phyloP scores from a whole-genome alignment of 305 asterid genomes.

The Fraxinus sp. region DNA sequence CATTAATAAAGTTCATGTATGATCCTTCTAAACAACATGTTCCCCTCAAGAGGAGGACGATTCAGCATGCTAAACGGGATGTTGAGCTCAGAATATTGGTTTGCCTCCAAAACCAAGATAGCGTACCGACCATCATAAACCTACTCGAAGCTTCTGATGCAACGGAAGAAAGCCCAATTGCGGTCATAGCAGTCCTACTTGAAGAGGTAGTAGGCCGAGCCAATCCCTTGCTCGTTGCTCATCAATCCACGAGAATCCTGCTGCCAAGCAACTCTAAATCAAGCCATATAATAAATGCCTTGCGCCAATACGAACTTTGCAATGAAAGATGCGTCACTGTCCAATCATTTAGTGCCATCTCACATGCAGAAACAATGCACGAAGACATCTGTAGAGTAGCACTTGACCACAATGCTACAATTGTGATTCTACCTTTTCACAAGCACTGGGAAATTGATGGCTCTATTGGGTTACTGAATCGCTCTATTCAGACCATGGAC shows the following conservation, averaged over 20 bases:
- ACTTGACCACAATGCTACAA: conserved; percentile 49
- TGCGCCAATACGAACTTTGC: conserved; percentile 36
- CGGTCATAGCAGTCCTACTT: conserved; percentile 61
- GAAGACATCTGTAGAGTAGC: conserved; percentile 62
- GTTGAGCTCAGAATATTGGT: conserved; percentile 56
- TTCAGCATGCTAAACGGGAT: conserved; percentile 54
- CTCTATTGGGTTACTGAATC: conserved; percentile 47
- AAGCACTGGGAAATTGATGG: conserved; percentile 80
- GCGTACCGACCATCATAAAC: conserved; percentile 53
- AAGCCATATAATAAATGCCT: conserved; percentile 35
- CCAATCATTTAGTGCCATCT: conserved; percentile 32
- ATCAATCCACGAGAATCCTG: conserved; percentile 46
- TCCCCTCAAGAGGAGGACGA: conserved; percentile 46
- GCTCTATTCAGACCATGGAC: conserved; percentile 53
- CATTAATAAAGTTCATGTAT: conserved; percentile 47
- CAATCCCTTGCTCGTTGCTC: conserved; percentile 65
- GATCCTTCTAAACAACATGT: conserved; percentile 37
- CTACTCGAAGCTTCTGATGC: conserved; percentile 68
- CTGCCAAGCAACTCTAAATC: conserved; percentile 33
- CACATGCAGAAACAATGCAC: conserved; percentile 41
- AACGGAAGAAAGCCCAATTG: conserved; percentile 51
- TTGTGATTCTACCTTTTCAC: conserved; percentile 71
- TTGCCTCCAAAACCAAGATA: conserved; percentile 59
- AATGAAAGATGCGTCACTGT: conserved; percentile 35
- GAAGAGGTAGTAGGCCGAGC: conserved; percentile 66